Base-by-base conservation (phyloP, 106 monocot genomes). In the Dactylorhiza incarnata region DNA sequence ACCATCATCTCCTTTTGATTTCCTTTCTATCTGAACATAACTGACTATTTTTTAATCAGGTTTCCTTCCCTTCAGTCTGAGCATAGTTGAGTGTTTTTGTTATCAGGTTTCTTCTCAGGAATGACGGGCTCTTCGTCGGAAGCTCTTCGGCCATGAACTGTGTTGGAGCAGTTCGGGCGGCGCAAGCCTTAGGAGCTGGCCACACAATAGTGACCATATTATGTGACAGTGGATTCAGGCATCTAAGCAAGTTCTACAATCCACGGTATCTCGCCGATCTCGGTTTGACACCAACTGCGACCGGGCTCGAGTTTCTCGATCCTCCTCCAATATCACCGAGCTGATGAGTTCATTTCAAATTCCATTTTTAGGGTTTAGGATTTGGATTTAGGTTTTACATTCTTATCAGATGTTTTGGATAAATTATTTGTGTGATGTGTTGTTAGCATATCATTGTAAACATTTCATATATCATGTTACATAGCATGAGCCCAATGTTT, bases 121-220 rank as follows among this genome's bases (percentile, higher is more conserved):
- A 97, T 15, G 96, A 97, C 78, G 96, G 96, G 2, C 66, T 96
- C 45, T 96, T 96, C 66, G 25, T 93, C 8, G 95, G 95, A 49
- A 96, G 95, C 74, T 93, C 96, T 73, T 97, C 93, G 11, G 93
- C 96, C n/a, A 89, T 97, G 89, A 97, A 97, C 70, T 97, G 93
- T 59, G 86, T 97, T 50, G 96, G 96, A 17, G 96, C 91, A 16
- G 89, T 91, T 25, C 78, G 87, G 58, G 66, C 89, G 49, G 96
- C 93, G 25, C 63, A 43, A 58, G 52, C 80, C 66, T 81, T 97
- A 45, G 96, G 96, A 45, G 93, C 90, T 13, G 93, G 96, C 14
- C 93, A 97, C 76, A 97, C 85, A 7, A 89, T 97, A 22, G 93
- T 94, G 9, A 97, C 93, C 12, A 91, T 97, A 51, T 78, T 97